Conservation (phyloP, 352 stramenopile species). For the Globisporangium polare region DNA sequence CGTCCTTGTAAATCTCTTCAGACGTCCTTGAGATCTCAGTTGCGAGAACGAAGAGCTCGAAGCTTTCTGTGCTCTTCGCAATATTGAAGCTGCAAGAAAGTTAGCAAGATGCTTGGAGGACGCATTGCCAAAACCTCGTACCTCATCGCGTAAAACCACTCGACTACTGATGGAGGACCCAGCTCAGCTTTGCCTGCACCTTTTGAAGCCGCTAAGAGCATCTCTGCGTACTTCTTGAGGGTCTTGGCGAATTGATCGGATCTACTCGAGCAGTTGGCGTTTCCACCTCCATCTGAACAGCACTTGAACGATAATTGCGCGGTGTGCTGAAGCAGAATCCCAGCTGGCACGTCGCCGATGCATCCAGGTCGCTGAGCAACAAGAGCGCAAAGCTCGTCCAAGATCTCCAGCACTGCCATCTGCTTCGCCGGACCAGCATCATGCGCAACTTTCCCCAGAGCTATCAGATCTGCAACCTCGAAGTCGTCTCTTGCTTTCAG, state of each 20-base stretch:
- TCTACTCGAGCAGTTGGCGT: background rate
- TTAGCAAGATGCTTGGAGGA: background rate
- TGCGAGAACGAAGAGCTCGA: constrained; percentile 50
- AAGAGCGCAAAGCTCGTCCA: constrained; percentile 49
- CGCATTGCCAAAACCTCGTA: constrained; percentile 16
- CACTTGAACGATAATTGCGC: constrained; percentile 51
- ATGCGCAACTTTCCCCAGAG: constrained; percentile 39
- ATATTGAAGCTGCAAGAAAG: constrained; percentile 54
- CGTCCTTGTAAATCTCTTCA: constrained; percentile 31
- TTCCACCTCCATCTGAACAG: constrained; percentile 1
- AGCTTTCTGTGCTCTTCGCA: constrained; percentile 49
- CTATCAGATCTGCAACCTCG: constrained; percentile 53
- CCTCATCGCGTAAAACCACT: constrained; percentile 82
- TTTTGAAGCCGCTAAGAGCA: constrained; percentile 30
- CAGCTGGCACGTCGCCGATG: constrained; percentile 22
- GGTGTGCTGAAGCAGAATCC: constrained; percentile 61
- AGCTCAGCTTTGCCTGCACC: constrained; percentile 12
- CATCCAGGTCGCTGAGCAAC: background rate
- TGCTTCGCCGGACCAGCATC: constrained; percentile 24
- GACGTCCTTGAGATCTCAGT: constrained; percentile 50
- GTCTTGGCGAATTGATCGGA: constrained; percentile 24
- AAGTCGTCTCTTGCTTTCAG: constrained; percentile 61
- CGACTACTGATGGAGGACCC: constrained; percentile 43
- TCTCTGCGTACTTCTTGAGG: constrained; percentile 38
- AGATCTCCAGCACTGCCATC: constrained; percentile 35